Conservation (phyloP, 768 basidiomycete genomes). For the Pleurotus djamor region DNA sequence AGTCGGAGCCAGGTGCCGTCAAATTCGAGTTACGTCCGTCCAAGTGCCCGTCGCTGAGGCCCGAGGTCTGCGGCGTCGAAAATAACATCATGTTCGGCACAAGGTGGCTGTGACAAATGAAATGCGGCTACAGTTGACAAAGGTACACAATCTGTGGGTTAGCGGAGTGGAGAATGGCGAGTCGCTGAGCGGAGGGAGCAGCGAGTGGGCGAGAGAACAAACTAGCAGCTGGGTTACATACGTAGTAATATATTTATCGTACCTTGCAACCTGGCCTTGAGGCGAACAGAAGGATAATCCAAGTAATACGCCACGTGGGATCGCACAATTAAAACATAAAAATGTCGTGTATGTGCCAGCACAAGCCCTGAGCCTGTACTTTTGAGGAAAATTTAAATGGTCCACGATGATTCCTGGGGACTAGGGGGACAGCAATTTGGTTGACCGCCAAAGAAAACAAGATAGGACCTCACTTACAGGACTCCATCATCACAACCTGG, state of each 20-base stretch:
- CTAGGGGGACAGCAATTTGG: too few species aligned
- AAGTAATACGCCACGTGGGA: conserved; percentile 4
- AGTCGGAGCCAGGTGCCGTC: too few species aligned
- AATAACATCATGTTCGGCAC: too few species aligned
- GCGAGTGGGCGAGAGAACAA: background rate
- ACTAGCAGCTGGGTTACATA: conserved; percentile 1
- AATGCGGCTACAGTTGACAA: too few species aligned
- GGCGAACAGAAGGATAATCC: conserved; percentile 8
- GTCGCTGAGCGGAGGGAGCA: background rate
- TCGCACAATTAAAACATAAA: conserved; percentile 4
- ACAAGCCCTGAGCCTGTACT: background rate
- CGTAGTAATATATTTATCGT: conserved; percentile 6
- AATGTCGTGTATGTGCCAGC: background rate
- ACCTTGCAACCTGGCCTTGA: conserved; percentile 6
- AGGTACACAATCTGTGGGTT: too few species aligned
- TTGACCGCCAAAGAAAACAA: too few species aligned
- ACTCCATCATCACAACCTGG: too few species aligned
- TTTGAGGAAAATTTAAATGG: background rate
- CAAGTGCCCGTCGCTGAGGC: too few species aligned
- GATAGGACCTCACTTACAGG: too few species aligned
- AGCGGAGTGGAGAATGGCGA: background rate
- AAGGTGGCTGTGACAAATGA: too few species aligned
- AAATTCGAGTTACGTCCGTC: too few species aligned
- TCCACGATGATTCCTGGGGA: background rate
- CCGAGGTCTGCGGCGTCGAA: too few species aligned